Evolutionary conservation across 768 basidiomycete species (phyloP).

Genomic region (Xerocomellus dryophilus): DNA sequence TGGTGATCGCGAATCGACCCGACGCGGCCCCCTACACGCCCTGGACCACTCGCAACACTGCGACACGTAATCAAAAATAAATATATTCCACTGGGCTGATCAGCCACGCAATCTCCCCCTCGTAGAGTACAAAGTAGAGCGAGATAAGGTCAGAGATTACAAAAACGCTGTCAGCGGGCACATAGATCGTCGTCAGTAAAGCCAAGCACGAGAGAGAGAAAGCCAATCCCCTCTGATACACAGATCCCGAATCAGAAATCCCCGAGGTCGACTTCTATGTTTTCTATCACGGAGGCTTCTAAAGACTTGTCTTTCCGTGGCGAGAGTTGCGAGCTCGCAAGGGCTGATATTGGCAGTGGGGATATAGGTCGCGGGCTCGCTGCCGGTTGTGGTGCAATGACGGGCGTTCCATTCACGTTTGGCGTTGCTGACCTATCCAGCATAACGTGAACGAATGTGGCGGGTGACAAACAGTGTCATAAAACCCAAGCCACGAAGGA

Average conservation of each 20-base stretch:
- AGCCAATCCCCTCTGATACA: not conserved
- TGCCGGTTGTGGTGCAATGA: conserved; percentile 30
- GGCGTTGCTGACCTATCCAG: conserved; percentile 40
- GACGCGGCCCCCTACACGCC: too few relatives aligned
- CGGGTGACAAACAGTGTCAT: conserved; percentile 15
- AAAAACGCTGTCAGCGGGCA: not conserved
- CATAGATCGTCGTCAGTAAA: not conserved
- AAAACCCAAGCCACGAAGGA: conserved; percentile 19
- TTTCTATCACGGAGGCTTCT: conserved; percentile 58
- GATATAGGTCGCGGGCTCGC: conserved; percentile 35
- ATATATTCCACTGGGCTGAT: conserved; percentile 6
- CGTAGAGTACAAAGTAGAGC: conserved; percentile 3
- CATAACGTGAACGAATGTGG: conserved; percentile 5
- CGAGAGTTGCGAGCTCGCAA: conserved; percentile 24
- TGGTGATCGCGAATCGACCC: too few relatives aligned
- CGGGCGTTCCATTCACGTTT: conserved; percentile 47
- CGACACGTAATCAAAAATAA: not conserved
- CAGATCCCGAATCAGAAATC: conserved; percentile 51
- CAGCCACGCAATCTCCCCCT: not conserved
- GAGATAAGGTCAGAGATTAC: not conserved
- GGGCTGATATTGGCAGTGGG: conserved; percentile 30
- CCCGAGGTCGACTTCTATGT: conserved; percentile 73
- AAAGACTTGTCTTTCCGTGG: conserved; percentile 42
- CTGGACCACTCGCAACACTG: not conserved
- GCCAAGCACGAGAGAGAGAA: not conserved